Evolutionary conservation across 352 stramenopile species (phyloP), one percentile per base, ranked within the genome.

Genomic region (Globisporangium acanthophoron): DNA sequence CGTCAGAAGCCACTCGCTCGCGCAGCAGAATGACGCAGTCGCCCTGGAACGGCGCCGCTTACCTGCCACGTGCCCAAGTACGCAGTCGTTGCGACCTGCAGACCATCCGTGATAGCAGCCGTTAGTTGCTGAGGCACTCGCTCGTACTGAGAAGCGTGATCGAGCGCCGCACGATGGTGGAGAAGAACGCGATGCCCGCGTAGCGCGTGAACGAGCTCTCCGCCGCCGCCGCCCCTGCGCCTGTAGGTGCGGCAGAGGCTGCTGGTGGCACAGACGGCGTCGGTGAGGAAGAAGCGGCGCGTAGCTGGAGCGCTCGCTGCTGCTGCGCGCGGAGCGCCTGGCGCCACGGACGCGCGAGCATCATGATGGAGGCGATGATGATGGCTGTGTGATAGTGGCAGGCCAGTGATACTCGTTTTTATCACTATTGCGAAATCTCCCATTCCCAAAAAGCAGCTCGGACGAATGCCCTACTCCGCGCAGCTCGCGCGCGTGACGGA

Each of bases 21-120:
- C 33, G 6, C 33, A 39, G 13, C 9, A 8, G 33, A 8, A 43
- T 4, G 1, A 24, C 16, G 16, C 48, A 43, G 5, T 7, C 18
- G 15, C 37, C 7, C 6, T 5, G 1, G 5, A 37, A 12, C 5
- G 12, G 33, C 33, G 33, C 33, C 18, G 50, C 49, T 18, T 50
- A 87, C 82, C 80, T 96, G 88, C 88, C 88, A 96, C 24, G 62
- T 56, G 15, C 88, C 88, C 16, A 96, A 68, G 27, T 80, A 80
- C 33, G 86, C 74, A 1, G 88, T 96, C 12, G 78, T 80, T 48
- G 74, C 77, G 7, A 85, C 73, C 80, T 93, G 33, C 37, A 46
- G 43, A 18, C 24, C 24, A 27, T 27, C 24, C 24, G 24, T 27
- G 24, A 27, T 3, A 55, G 4, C 12, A 39, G 13, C 2, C 37